Percentiles rank a stretch among this genome's conserved stretches.
Evolutionary conservation across 768 basidiomycete genomes (phyloP).

Genomic region (Suillus brevipes): DNA sequence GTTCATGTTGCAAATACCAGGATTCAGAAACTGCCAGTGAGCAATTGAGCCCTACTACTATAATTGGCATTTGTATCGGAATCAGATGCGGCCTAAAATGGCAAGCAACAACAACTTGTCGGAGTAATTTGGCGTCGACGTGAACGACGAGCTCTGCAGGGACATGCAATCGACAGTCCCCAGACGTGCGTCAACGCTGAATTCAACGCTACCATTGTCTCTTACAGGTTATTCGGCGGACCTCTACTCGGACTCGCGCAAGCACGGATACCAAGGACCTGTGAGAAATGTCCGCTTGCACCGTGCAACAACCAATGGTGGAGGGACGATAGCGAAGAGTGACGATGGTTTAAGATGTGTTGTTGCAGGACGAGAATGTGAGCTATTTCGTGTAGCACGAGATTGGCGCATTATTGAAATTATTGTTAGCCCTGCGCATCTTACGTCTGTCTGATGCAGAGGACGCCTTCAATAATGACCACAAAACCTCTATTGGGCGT

Average conservation of each 20-base stretch:
- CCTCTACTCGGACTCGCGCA: slow-evolving; percentile 42
- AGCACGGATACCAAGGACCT: slow-evolving; percentile 45
- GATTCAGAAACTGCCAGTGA: too few species aligned
- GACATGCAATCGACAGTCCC: slow-evolving; percentile 27
- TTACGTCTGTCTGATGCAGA: slow-evolving; percentile 56
- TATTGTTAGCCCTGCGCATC: slow-evolving; percentile 55
- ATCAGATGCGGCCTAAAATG: background rate
- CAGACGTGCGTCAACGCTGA: slow-evolving; percentile 29
- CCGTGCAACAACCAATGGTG: slow-evolving; percentile 60
- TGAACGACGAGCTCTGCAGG: slow-evolving; percentile 1
- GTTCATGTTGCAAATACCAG: too few species aligned
- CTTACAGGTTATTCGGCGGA: slow-evolving; percentile 22
- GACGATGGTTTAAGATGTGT: slow-evolving; percentile 69
- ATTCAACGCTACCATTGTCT: slow-evolving; percentile 7
- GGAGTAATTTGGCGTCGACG: background rate
- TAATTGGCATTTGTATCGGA: background rate
- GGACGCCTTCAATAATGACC: slow-evolving; percentile 40
- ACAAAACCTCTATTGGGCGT: slow-evolving; percentile 52
- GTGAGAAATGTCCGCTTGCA: slow-evolving; percentile 57
- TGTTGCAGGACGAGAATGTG: slow-evolving; percentile 80
- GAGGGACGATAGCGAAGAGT: slow-evolving; percentile 65
- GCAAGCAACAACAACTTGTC: background rate
- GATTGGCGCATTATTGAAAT: background rate
- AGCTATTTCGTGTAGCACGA: slow-evolving; percentile 25
- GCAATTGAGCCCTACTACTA: too few species aligned